A percentile compares a stretch with the other conserved stretches of the same genome.
Conservation (phyloP, 306 rosid genomes). For the Vachellia collinsii region DNA sequence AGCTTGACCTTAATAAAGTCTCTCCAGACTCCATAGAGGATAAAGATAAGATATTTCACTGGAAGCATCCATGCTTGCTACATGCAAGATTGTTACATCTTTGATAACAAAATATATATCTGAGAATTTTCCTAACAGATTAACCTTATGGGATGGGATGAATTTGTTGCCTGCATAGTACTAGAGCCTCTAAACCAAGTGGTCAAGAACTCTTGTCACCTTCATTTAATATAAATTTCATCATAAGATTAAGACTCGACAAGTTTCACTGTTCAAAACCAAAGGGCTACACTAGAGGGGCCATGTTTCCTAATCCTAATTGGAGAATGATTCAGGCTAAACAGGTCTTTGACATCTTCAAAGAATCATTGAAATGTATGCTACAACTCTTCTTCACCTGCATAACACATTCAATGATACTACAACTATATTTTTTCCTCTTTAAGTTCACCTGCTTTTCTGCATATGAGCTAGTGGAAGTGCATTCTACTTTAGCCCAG, state of each 20-base stretch:
- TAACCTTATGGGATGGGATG: not conserved
- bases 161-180: not conserved
- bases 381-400: not conserved
- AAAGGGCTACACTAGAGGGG: not conserved
- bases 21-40: not conserved
- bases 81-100: not conserved
- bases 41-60: not conserved
- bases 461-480: not conserved
- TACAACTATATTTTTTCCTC: too few relatives aligned
- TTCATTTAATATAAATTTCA: constrained; percentile 3
- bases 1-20: constrained; percentile 3
- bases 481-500: not conserved
- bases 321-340: not conserved
- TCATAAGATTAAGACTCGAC: not conserved
- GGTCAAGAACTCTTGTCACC: not conserved
- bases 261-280: not conserved
- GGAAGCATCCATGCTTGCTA: not conserved
- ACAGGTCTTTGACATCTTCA: not conserved
- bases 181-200: not conserved
- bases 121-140: not conserved
- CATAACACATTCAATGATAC: not conserved
- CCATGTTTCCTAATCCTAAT: not conserved
- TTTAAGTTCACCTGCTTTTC: not conserved
- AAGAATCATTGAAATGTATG: not conserved
- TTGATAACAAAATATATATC: not conserved